Conservation (phyloP, 129 eudicot genomes). For the Tagetes erecta region DNA sequence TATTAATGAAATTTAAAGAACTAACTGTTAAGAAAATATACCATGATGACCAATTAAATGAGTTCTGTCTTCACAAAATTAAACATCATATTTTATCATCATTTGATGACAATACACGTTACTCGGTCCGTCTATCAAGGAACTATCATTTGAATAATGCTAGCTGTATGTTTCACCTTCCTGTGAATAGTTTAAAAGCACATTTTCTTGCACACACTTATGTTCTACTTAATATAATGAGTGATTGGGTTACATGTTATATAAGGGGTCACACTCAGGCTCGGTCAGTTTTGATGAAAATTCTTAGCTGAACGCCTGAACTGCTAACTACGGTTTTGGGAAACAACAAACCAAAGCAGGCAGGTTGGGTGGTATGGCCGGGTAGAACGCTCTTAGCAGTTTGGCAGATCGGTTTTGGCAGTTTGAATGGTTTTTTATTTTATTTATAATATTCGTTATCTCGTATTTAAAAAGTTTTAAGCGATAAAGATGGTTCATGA, state of each 20-base stretch:
- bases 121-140: neutral
- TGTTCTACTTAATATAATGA: neutral
- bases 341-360: neutral
- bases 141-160: neutral
- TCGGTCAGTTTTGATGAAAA: too few species aligned
- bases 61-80: neutral
- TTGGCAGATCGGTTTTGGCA: neutral
- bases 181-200: too few species aligned
- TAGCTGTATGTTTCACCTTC: too few species aligned
- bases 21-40: neutral
- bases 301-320: too few species aligned
- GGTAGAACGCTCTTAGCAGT: neutral
- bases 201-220: neutral
- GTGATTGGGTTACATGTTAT: neutral
- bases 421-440: neutral
- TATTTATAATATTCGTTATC: neutral
- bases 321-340: neutral
- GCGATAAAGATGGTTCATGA: too few species aligned
- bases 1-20: neutral
- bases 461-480: too few species aligned
- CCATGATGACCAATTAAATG: neutral
- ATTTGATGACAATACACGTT: neutral
- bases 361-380: neutral
- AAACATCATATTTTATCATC: neutral
- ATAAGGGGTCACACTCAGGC: neutral